These are phyloP conservation scores for Onygenales sp. DNA, from an alignment of 2,329 filamentous ascomycete genomes.

Conservation along the genomic window DNA sequence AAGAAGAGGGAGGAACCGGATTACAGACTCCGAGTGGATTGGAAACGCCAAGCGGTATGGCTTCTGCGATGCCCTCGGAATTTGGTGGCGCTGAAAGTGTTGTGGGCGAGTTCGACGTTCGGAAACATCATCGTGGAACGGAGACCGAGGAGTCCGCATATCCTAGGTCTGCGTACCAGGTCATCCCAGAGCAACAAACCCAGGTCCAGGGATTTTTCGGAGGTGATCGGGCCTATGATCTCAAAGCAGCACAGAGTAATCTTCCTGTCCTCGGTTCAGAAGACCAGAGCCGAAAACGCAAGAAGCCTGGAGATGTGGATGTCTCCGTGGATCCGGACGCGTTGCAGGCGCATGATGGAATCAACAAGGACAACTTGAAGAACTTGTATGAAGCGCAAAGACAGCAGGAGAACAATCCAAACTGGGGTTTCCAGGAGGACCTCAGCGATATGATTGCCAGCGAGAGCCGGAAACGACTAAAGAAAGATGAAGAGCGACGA, in stretches of 20 bases:
- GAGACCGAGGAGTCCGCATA: conserved; percentile 74
- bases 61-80: conserved; percentile 72
- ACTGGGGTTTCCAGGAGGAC: conserved; percentile 78
- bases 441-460: conserved; percentile 92
- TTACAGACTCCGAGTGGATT: conserved; percentile 66
- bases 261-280: conserved; percentile 72
- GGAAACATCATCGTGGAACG: conserved; percentile 74
- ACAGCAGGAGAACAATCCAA: conserved; percentile 55
- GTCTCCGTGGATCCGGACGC: conserved; percentile 83
- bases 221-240: conserved; percentile 85
- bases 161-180: conserved; percentile 74
- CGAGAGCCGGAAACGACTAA: conserved; percentile 82
- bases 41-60: conserved; percentile 72
- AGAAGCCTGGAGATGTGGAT: conserved; percentile 94
- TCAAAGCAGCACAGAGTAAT: conserved; percentile 51
- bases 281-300: conserved; percentile 69
- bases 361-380: conserved; percentile 76
- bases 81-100: conserved; percentile 66
- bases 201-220: conserved; percentile 91
- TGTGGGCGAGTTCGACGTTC: conserved; percentile 78
- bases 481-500: conserved; percentile 74
- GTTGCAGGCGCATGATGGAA: conserved; percentile 61
- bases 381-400: conserved; percentile 67
- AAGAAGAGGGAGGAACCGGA: conserved; percentile 54
- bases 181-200: conserved; percentile 80